Base-by-base conservation (phyloP, 2,329 filamentous ascomycete species). In the Chrysoporthe deuterocubensis region DNA sequence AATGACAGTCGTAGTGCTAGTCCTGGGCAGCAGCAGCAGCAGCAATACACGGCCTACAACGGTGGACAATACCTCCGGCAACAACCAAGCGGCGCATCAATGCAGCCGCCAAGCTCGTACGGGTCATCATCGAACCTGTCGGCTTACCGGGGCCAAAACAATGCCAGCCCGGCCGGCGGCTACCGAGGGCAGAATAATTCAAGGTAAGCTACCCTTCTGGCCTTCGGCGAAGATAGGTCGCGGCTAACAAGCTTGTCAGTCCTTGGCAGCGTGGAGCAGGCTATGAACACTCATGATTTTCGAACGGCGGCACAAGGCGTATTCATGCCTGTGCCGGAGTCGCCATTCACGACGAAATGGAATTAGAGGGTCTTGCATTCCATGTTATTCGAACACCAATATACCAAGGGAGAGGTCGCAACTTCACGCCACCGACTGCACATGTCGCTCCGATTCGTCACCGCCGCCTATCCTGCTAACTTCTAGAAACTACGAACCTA, bases 181-280 rank as follows among this genome's bases (percentile, higher is more conserved):
- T 80, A 74, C 70, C 78, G 79, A 75, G 71, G 73, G 64, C 80
- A 82, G 70, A 81, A 81, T 72, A 83, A 79, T 70, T 74, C 81
- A 60, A 84, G 82, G 83, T 85, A 76, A 80, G 81, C n/a, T 68
- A 21, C 11, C 16, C 42, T 21, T 44, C 7, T n/a, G 13, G 37
- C 18, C 26, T 7, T 57, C 26, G 14, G 14, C 48, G 7, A 14
- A 48, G 65, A 65, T 56, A 40, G 64, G 34, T 63, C 43, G 54
- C 72, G 68, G 69, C 74, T 76, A 71, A 78, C 71, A 58, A 7
- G 48, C 34, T 42, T 54, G 60, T 26, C 71, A 86, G 83, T 76
- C 83, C 84, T 70, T 87, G 84, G 84, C 84, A 87, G 77, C 82
- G 84, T 72, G 84, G 84, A 72, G 84, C 84, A 65, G 84, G 84